Evolutionary conservation across 2,329 filamentous ascomycete genomes (phyloP).

Genomic region (Diplodia seriata): DNA sequence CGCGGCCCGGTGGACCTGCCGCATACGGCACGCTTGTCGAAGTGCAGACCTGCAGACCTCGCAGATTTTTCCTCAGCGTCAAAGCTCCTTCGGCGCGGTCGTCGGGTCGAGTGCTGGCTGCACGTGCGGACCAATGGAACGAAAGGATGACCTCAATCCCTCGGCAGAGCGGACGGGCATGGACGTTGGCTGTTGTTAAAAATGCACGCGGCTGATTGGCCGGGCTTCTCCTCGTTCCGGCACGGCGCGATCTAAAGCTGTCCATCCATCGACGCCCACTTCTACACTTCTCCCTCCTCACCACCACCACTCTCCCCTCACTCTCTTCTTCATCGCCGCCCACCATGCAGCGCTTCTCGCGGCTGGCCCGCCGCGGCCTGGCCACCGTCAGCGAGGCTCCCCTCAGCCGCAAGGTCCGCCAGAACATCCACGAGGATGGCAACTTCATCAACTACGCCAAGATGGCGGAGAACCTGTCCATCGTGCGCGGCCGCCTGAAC

Average conservation of each 20-base stretch:
- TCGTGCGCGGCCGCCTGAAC: conserved; percentile 89
- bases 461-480: conserved; percentile 95
- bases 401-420: conserved; percentile 94
- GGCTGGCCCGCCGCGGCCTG: conserved; percentile 70
- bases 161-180: conserved; percentile 12
- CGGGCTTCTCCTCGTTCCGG: not conserved
- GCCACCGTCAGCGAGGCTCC: conserved; percentile 86
- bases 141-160: not conserved
- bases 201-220: conserved; percentile 13
- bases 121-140: conserved; percentile 23
- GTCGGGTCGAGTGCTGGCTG: conserved; percentile 1
- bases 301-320: conserved; percentile 42
- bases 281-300: conserved; percentile 35
- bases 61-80: conserved; percentile 23
- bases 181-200: conserved; percentile 14
- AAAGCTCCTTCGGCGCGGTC: conserved; percentile 24
- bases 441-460: conserved; percentile 99
- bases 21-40: conserved; percentile 2
- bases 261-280: conserved; percentile 17
- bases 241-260: conserved; percentile 16
- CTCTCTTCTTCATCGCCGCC: conserved; percentile 45
- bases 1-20: conserved; percentile 22
- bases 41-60: conserved; percentile 28
- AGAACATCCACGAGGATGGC: conserved; percentile 94
- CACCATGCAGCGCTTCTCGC: conserved; percentile 75